A percentile compares a stretch with the other conserved stretches of the same genome.
phyloP scores from a whole-genome alignment of 2,329 filamentous ascomycete genomes.

The Colletotrichum neosansevieriae region DNA sequence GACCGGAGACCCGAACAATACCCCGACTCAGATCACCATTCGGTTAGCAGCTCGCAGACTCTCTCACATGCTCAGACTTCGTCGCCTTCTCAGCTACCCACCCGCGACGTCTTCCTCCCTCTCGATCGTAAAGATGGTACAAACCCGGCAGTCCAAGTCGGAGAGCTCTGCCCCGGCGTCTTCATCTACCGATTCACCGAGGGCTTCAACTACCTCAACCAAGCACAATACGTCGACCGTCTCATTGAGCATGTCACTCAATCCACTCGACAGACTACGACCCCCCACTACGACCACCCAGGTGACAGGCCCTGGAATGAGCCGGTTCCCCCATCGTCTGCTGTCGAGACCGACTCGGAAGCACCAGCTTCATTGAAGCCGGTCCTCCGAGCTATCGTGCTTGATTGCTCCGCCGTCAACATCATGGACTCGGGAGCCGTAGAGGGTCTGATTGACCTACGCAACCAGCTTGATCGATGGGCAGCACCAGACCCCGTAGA shows the following conservation, averaged over 20 bases:
- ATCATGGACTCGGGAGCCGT: slow-evolving; percentile 68
- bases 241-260: slow-evolving; percentile 58
- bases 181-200: slow-evolving; percentile 68
- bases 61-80: slow-evolving; percentile 6
- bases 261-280: slow-evolving; percentile 53
- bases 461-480: slow-evolving; percentile 66
- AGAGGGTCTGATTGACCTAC: slow-evolving; percentile 67
- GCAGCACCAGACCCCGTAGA: slow-evolving; percentile 60
- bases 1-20: slow-evolving; percentile 37
- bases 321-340: slow-evolving; percentile 49
- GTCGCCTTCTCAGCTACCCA: not conserved
- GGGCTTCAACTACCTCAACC: slow-evolving; percentile 69
- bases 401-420: slow-evolving; percentile 70
- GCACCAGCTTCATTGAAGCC: slow-evolving; percentile 46
- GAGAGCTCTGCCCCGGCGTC: slow-evolving; percentile 64
- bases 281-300: slow-evolving; percentile 27
- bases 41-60: slow-evolving; percentile 30
- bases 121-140: slow-evolving; percentile 63
- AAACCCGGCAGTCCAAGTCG: slow-evolving; percentile 60
- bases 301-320: slow-evolving; percentile 68
- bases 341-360: not conserved
- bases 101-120: slow-evolving; percentile 57
- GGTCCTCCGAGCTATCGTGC: slow-evolving; percentile 63
- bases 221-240: slow-evolving; percentile 62
- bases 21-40: not conserved